Conservation (phyloP, 306 rosid species). For the Ormosia emarginata region DNA sequence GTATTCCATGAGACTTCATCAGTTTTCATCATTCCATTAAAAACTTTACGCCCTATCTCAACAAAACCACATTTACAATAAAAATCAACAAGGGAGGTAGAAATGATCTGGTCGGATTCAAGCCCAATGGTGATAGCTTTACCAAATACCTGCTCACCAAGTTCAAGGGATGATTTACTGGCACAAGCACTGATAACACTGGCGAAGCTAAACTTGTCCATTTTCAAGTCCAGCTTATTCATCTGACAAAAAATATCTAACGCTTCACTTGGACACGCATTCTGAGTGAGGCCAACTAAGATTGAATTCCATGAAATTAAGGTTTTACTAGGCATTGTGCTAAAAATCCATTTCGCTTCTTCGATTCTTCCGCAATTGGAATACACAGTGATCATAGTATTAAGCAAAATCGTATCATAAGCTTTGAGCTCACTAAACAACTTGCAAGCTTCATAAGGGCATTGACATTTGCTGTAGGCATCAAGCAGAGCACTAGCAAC, state of each 20-base stretch:
- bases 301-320: slow-evolving; percentile 85
- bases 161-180: slow-evolving; percentile 55
- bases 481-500: slow-evolving; percentile 68
- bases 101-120: slow-evolving; percentile 49
- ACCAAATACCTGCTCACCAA: slow-evolving; percentile 68
- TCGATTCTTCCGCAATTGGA: slow-evolving; percentile 66
- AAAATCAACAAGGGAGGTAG: slow-evolving; percentile 68
- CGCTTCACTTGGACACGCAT: slow-evolving; percentile 61
- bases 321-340: slow-evolving; percentile 52
- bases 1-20: slow-evolving; percentile 80
- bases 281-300: slow-evolving; percentile 63
- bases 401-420: slow-evolving; percentile 61
- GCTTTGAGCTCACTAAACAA: slow-evolving; percentile 60
- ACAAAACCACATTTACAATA: slow-evolving; percentile 80
- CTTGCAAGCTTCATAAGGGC: slow-evolving; percentile 61
- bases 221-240: slow-evolving; percentile 46
- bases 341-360: slow-evolving; percentile 64
- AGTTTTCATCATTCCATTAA: slow-evolving; percentile 51
- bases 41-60: slow-evolving; percentile 46
- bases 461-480: slow-evolving; percentile 69
- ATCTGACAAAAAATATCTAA: slow-evolving; percentile 54
- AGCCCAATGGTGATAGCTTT: slow-evolving; percentile 59
- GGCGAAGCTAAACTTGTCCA: slow-evolving; percentile 70
- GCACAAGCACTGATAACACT: slow-evolving; percentile 74
- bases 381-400: slow-evolving; percentile 71